Base-by-base conservation (phyloP, 2,329 filamentous ascomycete genomes). In the Teratosphaeria zuluensis region DNA sequence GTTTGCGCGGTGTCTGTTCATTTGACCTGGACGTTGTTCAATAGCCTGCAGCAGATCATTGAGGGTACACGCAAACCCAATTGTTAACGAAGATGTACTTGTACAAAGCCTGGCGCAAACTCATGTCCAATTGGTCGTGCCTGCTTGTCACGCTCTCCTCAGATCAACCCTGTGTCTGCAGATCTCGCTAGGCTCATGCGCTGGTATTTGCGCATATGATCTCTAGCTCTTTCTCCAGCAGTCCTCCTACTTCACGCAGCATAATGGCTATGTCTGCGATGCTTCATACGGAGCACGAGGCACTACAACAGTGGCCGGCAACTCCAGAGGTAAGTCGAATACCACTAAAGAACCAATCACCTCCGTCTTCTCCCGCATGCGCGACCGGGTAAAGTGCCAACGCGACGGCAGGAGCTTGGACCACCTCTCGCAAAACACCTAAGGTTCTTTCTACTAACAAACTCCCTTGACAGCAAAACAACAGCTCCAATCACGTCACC, bases 231-330 rank as follows among this genome's bases (percentile, higher is more conserved):
- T n/a, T 4, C n/a, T 19, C 42, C 6, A 11, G 19, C 6, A 2
- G 9, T 48, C 4, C 16, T 46, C 2, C 12, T 19, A 2, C 14
- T 8, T 19, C 33, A 6, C 33, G 8, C 33, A n/a, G 16, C 42
- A 48, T n/a, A n/a, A 48, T 48, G 42, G 53, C 53, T 38, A 31
- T 51, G 24, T 51, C 19, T 32, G 51, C 42, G 3, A 57, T 57
- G 56, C 56, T 57, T 24, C 56, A 57, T n/a, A 30, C 28, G 31
- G 56, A 57, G 33, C 31, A 57, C 32, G 53, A 55, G 16, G 53
- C 11, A 5, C 53, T 55, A 11, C 54, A 35, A 21, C 31, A 48
- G 42, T 48, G 42, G 42, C 42, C 42, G 7, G n/a, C 19, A 8
- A 48, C 16, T 8, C 8, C 16, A 8, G n/a, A 48, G 42, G 42